Evolutionary conservation across 495 filamentous ascomycete genomes (phyloP), one percentile per base, ranked within the genome.

Genomic region (Penicillium steckii): DNA sequence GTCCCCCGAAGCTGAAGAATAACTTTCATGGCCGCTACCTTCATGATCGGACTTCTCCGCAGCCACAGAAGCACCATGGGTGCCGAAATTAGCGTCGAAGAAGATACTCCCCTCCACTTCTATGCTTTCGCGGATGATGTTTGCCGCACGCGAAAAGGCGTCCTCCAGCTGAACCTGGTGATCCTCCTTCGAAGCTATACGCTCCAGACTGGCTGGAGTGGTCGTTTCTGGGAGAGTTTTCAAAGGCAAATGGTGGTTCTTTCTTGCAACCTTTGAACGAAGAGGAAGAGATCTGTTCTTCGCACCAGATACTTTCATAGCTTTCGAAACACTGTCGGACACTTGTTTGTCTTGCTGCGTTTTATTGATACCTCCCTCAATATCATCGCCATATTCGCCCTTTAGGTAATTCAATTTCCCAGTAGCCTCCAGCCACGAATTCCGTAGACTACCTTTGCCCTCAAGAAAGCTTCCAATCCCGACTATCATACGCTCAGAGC

Each of bases 51-150:
- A 53, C 27, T 47, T 48, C 30, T 33, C 30, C 7, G 42, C n/a
- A 37, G 26, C n/a, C 22, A 59, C 46, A 15, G 49, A 50, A 27
- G 50, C 40, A 18, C 42, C 40, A 8, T 25, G 43, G 22, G 53
- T 53, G 19, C 49, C 13, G 22, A 60, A 60, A 29, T 75, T 73
- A 17, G 77, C 77, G 53, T 81, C 72, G 13, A 77, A 65, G 51
- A 77, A 81, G 13, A 79, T 44, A 7, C 73, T 69, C 0, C 75
- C 79, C 7, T 79, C 77, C 6, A 76, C 71, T 22, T 76, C 72
- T 19, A 79, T 72, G 13, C 74, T 67, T 52, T 80, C 74, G 21
- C 78, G 67, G 33, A 80, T 73, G 25, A 81, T 65, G 37, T 74
- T 75, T 29, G 72, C 65, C 13, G 77, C 80, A 30, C 71, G 67